phyloP scores from a whole-genome alignment of 352 stramenopile species.

The Pythium periplocum region DNA sequence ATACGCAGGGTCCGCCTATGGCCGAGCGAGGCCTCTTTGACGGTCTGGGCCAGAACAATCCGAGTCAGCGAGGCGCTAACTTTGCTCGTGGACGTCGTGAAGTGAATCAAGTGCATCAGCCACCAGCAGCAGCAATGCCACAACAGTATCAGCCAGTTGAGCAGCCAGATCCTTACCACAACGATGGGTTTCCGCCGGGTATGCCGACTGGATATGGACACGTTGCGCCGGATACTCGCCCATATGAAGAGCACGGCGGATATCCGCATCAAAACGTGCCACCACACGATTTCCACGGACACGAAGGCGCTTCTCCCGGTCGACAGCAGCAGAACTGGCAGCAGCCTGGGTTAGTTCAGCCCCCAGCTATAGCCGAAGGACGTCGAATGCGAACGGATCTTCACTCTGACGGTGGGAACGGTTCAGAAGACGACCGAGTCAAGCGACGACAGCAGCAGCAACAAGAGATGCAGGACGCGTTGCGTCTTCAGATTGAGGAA shows the following conservation, averaged over 20 bases:
- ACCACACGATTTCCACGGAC: too few relatives aligned
- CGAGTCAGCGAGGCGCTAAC: conserved; percentile 19
- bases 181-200: neutral
- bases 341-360: neutral
- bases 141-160: neutral
- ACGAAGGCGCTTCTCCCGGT: neutral
- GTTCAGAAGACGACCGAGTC: conserved; percentile 3
- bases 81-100: conserved; percentile 35
- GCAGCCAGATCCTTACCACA: too few relatives aligned
- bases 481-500: conserved; percentile 57
- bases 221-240: too few relatives aligned
- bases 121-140: neutral
- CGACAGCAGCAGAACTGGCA: neutral
- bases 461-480: conserved; percentile 43
- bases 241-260: too few relatives aligned
- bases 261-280: too few relatives aligned
- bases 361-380: neutral
- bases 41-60: conserved; percentile 38
- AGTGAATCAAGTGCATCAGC: neutral
- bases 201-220: neutral
- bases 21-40: conserved; percentile 28
- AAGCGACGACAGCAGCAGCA: conserved; percentile 20
- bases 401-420: conserved; percentile 17
- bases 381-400: conserved; percentile 23
- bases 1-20: neutral